Conservation (phyloP, 805 yeast species). For the Huiozyma naganishii region DNA sequence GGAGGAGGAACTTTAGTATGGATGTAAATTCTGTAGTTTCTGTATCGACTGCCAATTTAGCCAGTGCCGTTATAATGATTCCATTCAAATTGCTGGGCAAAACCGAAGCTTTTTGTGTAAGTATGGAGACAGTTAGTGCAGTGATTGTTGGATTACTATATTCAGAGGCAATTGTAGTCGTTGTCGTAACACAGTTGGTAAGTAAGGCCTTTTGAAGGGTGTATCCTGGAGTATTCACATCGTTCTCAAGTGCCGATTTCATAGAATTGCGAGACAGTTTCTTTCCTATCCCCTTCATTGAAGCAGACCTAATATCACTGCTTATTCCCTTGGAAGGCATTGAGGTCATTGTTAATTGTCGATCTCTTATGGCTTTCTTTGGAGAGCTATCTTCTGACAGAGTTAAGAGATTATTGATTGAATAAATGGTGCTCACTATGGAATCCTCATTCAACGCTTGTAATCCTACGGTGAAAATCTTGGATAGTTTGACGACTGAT, state of each 20-base stretch:
- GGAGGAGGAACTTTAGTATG: constrained; percentile 47
- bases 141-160: constrained; percentile 65
- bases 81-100: constrained; percentile 44
- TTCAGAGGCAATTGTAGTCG: constrained; percentile 51
- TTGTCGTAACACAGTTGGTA: constrained; percentile 58
- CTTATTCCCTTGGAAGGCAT: neutral
- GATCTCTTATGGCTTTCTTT: constrained; percentile 26
- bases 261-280: too few species aligned
- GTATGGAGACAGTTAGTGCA: constrained; percentile 66
- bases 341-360: constrained; percentile 22
- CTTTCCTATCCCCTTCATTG: neutral
- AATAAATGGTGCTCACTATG: constrained; percentile 73
- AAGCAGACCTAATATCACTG: neutral
- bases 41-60: constrained; percentile 49
- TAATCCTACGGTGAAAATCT: constrained; percentile 54
- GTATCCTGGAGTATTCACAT: constrained; percentile 7
- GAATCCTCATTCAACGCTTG: constrained; percentile 68
- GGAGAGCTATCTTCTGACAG: constrained; percentile 37
- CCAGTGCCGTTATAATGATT: constrained; percentile 49
- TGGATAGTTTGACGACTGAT: constrained; percentile 43
- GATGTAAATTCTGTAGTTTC: constrained; percentile 57
- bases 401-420: constrained; percentile 64
- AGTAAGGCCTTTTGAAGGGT: constrained; percentile 24
- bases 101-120: constrained; percentile 59
- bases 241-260: too few species aligned